Evolutionary conservation across 306 rosid species (phyloP).

Genomic region (Acacia confusa): DNA sequence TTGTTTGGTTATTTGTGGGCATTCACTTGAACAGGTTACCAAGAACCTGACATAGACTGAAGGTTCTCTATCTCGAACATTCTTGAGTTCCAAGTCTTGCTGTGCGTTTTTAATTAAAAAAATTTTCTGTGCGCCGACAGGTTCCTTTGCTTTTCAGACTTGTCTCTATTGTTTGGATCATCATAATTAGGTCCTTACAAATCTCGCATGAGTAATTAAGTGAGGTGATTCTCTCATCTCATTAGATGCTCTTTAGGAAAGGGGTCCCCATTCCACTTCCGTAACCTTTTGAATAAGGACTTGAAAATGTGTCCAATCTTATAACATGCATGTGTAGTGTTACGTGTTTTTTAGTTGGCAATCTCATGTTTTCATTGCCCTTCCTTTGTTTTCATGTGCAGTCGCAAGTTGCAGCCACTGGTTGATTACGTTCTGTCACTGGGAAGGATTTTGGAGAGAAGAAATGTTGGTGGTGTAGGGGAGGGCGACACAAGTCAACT

Average conservation of each 20-base stretch:
- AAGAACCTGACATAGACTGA: not conserved
- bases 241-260: not conserved
- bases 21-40: not conserved
- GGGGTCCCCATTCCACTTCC: not conserved
- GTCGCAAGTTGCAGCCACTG: conserved; percentile 79
- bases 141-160: not conserved
- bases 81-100: not conserved
- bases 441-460: conserved; percentile 77
- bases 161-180: not conserved
- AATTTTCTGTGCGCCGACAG: not conserved
- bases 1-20: not conserved
- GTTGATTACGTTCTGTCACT: conserved; percentile 66
- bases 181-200: not conserved
- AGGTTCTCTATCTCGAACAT: not conserved
- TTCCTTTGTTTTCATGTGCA: conserved; percentile 31
- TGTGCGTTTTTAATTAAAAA: not conserved
- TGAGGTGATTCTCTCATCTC: not conserved
- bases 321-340: not conserved
- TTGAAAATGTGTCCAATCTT: not conserved
- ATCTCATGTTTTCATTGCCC: conserved; percentile 23
- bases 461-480: conserved; percentile 33
- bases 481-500: conserved; percentile 68
- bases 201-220: not conserved
- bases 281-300: not conserved
- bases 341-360: conserved; percentile 14